Percentiles rank a stretch among this genome's conserved stretches.
phyloP scores from a whole-genome alignment of 495 filamentous ascomycete species.

The Aspergillus olivimuriae region DNA sequence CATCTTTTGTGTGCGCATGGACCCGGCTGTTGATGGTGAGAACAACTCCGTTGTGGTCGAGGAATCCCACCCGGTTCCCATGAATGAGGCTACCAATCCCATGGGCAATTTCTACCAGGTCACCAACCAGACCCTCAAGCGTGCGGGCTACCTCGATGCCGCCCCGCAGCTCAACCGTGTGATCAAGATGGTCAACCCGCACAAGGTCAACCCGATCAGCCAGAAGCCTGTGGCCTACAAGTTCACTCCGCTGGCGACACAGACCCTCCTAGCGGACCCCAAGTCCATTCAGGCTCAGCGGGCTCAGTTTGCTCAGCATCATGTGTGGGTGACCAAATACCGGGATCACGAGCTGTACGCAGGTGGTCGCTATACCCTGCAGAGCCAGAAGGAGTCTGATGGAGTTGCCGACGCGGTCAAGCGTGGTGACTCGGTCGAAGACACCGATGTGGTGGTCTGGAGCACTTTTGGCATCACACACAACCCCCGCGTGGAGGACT shows the following conservation, averaged over 20 bases:
- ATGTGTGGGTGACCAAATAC: constrained; percentile 79
- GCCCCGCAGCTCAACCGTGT: constrained; percentile 59
- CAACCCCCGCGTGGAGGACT: constrained; percentile 57
- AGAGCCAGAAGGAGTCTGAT: constrained; percentile 54
- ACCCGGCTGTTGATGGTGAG: constrained; percentile 75
- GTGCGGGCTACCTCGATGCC: constrained; percentile 63
- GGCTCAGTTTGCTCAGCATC: constrained; percentile 81
- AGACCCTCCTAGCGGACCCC: constrained; percentile 71
- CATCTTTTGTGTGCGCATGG: constrained; percentile 84
- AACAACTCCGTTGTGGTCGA: constrained; percentile 65
- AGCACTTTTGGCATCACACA: constrained; percentile 59
- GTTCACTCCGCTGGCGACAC: constrained; percentile 67
- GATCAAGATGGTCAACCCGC: constrained; percentile 76
- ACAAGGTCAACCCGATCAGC: constrained; percentile 66
- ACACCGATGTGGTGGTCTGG: constrained; percentile 44
- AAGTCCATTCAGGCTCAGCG: constrained; percentile 67
- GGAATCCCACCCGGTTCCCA: constrained; percentile 66
- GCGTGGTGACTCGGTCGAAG: constrained; percentile 44
- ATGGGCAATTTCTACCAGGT: constrained; percentile 75
- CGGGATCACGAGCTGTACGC: constrained; percentile 76
- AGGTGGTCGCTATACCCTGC: constrained; percentile 82
- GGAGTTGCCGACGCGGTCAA: constrained; percentile 54
- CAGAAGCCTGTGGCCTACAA: constrained; percentile 76
- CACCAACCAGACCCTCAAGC: constrained; percentile 51
- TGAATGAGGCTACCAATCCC: constrained; percentile 67